Evolutionary conservation across 208 protist genomes (phyloP), one percentile per base, ranked within the genome.

Genomic region (Leishmania gerbilli): DNA sequence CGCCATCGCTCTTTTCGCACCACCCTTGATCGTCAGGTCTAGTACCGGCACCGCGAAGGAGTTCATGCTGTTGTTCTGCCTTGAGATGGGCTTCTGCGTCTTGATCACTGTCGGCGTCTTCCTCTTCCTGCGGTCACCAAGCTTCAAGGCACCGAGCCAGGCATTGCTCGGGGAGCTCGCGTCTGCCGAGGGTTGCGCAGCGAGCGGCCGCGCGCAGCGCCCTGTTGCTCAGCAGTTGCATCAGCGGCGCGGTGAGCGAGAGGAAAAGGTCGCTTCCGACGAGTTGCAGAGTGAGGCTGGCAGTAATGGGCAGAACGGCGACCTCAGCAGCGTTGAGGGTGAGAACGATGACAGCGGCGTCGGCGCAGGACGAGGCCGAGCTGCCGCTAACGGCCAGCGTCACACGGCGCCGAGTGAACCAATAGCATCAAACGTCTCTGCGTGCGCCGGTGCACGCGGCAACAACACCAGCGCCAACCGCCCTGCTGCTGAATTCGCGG

Each of bases 41-140:
- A 87, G 79, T 47, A 68, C 65, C 19, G 84, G 83, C 49, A 88
- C 75, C 8, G 64, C 64, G 40, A 56, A n/a, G 1, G 85, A 92
- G 68, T 94, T 94, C 71, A 84, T 87, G 76, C 84, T 92, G 49
- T 86, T 95, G 45, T 95, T 95, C 76, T 84, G 81, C 42, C 76
- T 89, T 0, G 79, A 93, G 80, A 89, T 92, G 84, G 88, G 74
- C 34, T 80, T 89, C 49, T 92, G 91, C 80, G 76, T 88, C 11
- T 60, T 87, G 15, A 62, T 93, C 40, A 89, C 89, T 8, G 51
- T 91, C 72, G 83, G 79, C 42, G 85, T 85, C 47, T 60, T 92
- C 74, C 84, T 92, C 60, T 91, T 93, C 76, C 58, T 95, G 37
- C 40, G 76, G 5, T 79, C 91, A 8, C 91, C 91, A 27, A 83